phyloP scores from a whole-genome alignment of 768 basidiomycete genomes.

The Fibroporia radiculosa region DNA sequence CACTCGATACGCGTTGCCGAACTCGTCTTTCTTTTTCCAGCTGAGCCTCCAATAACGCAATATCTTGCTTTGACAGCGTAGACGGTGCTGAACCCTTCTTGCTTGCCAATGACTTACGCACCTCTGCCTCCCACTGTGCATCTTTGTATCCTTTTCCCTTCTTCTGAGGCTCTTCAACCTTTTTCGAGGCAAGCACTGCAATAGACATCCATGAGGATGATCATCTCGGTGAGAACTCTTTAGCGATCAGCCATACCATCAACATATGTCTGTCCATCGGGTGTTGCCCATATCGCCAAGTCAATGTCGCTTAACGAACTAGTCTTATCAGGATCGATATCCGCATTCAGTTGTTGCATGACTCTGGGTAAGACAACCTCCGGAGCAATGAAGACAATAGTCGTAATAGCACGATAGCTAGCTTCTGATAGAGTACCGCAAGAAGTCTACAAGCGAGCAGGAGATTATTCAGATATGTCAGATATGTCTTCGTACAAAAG shows the following conservation, averaged over 20 bases:
- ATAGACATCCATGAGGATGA: not conserved
- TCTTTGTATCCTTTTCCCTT: conserved; percentile 89
- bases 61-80: conserved; percentile 76
- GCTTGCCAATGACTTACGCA: conserved; percentile 74
- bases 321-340: conserved; percentile 56
- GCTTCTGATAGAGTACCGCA: conserved; percentile 45
- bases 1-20: conserved; percentile 46
- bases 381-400: conserved; percentile 77
- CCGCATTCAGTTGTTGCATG: conserved; percentile 54
- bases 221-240: not conserved
- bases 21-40: conserved; percentile 70
- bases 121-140: conserved; percentile 91
- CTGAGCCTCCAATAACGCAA: conserved; percentile 77
- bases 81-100: conserved; percentile 46
- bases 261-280: conserved; percentile 70
- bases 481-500: not conserved
- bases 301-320: conserved; percentile 64
- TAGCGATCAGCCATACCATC: conserved; percentile 49
- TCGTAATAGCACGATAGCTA: conserved; percentile 65
- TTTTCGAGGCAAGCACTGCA: conserved; percentile 57
- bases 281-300: conserved; percentile 79
- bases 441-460: conserved; percentile 1
- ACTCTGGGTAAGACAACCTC: conserved; percentile 56
- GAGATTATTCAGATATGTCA: not conserved
- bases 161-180: conserved; percentile 38